Conservation (phyloP, 371 early-diverging fungal species). For the Cokeromyces recurvatus region DNA sequence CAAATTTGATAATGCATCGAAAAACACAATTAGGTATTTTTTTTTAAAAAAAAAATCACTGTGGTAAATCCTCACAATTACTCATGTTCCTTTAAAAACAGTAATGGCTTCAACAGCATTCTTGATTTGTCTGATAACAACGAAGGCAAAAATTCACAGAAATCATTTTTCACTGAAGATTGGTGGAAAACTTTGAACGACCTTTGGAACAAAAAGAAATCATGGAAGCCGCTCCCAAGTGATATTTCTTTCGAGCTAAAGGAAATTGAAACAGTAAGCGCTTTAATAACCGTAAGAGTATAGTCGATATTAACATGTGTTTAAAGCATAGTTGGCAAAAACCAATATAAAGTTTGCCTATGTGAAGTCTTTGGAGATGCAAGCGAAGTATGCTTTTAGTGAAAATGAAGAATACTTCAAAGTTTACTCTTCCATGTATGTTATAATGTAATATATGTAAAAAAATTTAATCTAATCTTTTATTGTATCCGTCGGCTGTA, state of each 20-base stretch:
- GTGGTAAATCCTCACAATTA: too few relatives aligned
- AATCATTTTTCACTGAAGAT: too few relatives aligned
- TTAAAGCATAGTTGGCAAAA: neutral
- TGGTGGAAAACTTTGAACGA: neutral
- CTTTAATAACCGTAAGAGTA: too few relatives aligned
- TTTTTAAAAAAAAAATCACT: too few relatives aligned
- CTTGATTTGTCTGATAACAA: neutral
- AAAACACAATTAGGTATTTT: neutral
- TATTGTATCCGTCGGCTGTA: neutral
- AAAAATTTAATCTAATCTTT: too few relatives aligned
- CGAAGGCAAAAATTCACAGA: too few relatives aligned
- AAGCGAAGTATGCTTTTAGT: slow-evolving; percentile 2
- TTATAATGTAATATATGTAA: neutral
- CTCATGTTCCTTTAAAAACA: neutral
- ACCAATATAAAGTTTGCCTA: neutral
- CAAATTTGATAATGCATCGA: neutral
- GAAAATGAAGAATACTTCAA: slow-evolving; percentile 1
- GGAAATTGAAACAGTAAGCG: neutral
- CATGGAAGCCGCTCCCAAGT: neutral
- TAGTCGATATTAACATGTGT: too few relatives aligned
- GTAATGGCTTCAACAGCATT: neutral
- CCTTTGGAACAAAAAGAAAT: neutral
- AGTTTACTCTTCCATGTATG: slow-evolving; percentile 5
- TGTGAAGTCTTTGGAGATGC: neutral
- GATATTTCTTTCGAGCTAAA: neutral